Evolutionary conservation across 1,139 yeast species (phyloP), one percentile per base, ranked within the genome.

Genomic region (Sugiyamaella castrensis): DNA sequence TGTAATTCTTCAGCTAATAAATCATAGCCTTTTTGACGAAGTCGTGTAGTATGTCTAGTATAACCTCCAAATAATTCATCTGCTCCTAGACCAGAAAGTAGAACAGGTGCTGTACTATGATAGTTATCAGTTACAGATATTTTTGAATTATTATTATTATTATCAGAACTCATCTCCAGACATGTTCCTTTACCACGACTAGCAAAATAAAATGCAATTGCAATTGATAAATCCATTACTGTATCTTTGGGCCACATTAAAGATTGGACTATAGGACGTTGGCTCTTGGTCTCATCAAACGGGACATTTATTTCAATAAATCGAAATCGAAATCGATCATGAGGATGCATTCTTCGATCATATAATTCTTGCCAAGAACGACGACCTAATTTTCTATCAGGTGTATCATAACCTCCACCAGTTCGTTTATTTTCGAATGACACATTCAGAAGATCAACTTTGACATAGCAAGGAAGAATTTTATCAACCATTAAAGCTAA

Each of bases 11-110:
- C 64, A 1, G 70, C 68, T 13, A 84, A 64, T 27, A 69, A 71
- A 1, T 56, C 63, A 15, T 64, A 61, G 2, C 74, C 67, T 2
- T 54, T 51, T 0, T 39, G 51, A 1, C 59, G 51, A 30, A 56
- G 57, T 40, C 55, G 56, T 31, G 80, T 69, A 48, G 80, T 82
- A 61, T 87, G 95, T 34, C 95, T 69, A 1, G 88, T 86, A 65
- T 92, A 92, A 0, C 99, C 99, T 0, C 95, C 99, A 71, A 86
- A 89, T 28, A 81, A 70, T 67, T 92, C 98, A 68, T 92, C 99
- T 0, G 98, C 98, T 1, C 99, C 99, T n/a, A 92, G 73, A 0
- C 99, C 98, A 51, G 96, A 87, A 37, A 94, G 72, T 9, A 91
- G 68, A 0, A 91, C 96, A 56, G 81, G 80, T 9, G 88, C 79